Evolutionary conservation across 495 filamentous ascomycete genomes (phyloP).

Genomic region (Aspergillus asperescens): DNA sequence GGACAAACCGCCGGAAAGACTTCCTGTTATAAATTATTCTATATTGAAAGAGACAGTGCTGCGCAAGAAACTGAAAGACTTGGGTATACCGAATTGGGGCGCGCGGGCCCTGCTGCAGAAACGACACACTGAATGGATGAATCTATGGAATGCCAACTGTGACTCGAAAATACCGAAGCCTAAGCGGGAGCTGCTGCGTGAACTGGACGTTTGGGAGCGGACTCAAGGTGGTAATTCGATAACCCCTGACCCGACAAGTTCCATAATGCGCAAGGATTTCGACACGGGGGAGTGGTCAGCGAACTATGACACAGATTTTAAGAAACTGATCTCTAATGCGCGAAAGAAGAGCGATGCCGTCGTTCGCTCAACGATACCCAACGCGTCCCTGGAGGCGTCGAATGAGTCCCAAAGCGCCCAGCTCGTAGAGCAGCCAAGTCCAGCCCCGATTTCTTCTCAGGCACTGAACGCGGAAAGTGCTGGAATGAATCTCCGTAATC

Average conservation of each 20-base stretch:
- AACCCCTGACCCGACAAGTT: constrained; percentile 24
- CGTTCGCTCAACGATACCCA: constrained; percentile 30
- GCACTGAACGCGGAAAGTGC: neutral
- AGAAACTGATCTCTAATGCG: constrained; percentile 68
- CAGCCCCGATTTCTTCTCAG: neutral
- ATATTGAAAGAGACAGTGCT: constrained; percentile 71
- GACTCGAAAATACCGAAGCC: constrained; percentile 68
- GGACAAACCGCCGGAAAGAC: constrained; percentile 46
- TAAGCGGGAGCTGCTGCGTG: constrained; percentile 65
- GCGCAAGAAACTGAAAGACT: constrained; percentile 71
- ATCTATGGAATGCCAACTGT: constrained; percentile 93
- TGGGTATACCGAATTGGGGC: constrained; percentile 74
- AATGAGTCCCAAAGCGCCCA: constrained; percentile 5
- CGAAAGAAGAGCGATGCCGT: constrained; percentile 37
- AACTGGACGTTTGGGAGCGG: constrained; percentile 79
- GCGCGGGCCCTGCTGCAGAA: constrained; percentile 60
- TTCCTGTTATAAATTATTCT: constrained; percentile 76
- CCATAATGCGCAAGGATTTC: constrained; percentile 75
- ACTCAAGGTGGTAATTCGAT: constrained; percentile 51
- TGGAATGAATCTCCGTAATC: neutral
- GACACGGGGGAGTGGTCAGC: constrained; percentile 70
- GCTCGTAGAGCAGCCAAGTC: neutral
- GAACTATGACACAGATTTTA: constrained; percentile 68
- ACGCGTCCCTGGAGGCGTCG: constrained; percentile 5
- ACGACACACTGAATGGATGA: constrained; percentile 90